Evolutionary conservation across 352 stramenopile genomes (phyloP).

Genomic region (Globisporangium cederbergense): DNA sequence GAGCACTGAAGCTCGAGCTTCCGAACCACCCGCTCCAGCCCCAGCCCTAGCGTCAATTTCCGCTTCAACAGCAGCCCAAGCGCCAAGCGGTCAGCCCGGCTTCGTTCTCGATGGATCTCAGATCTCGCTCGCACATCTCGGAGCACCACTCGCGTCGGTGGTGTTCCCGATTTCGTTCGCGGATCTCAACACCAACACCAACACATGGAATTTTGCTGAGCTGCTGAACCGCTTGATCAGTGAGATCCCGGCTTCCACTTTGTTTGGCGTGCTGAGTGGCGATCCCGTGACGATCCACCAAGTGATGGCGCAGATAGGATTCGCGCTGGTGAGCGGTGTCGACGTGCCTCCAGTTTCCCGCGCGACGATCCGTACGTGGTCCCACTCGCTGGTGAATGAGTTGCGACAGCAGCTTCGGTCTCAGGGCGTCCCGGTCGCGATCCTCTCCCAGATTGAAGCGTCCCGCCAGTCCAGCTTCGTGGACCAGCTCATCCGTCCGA

Average conservation of each 20-base stretch:
- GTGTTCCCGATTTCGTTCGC: constrained; percentile 53
- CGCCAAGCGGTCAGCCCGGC: not conserved
- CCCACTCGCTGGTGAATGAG: constrained; percentile 39
- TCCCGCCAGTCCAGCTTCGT: constrained; percentile 30
- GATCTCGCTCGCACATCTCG: constrained; percentile 29
- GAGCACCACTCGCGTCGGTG: constrained; percentile 41
- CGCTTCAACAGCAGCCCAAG: not conserved
- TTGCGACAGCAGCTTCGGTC: constrained; percentile 39
- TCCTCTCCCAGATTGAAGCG: constrained; percentile 29
- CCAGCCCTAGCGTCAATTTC: not conserved
- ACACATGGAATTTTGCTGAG: constrained; percentile 59
- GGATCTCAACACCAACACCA: constrained; percentile 35
- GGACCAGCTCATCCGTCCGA: constrained; percentile 37
- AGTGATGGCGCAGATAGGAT: constrained; percentile 52
- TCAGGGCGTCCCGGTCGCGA: constrained; percentile 29
- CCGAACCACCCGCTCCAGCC: not conserved
- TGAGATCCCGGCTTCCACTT: constrained; percentile 41
- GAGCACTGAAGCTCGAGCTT: not conserved
- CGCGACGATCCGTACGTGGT: constrained; percentile 53
- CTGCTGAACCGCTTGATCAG: constrained; percentile 43
- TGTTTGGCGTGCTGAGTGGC: constrained; percentile 53
- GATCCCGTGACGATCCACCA: constrained; percentile 49
- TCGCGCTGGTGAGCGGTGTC: constrained; percentile 53
- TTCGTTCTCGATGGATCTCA: constrained; percentile 5
- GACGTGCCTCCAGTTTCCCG: constrained; percentile 62